Evolutionary conservation across 306 rosid genomes (phyloP).

Genomic region (Cicer pinnatifidum): DNA sequence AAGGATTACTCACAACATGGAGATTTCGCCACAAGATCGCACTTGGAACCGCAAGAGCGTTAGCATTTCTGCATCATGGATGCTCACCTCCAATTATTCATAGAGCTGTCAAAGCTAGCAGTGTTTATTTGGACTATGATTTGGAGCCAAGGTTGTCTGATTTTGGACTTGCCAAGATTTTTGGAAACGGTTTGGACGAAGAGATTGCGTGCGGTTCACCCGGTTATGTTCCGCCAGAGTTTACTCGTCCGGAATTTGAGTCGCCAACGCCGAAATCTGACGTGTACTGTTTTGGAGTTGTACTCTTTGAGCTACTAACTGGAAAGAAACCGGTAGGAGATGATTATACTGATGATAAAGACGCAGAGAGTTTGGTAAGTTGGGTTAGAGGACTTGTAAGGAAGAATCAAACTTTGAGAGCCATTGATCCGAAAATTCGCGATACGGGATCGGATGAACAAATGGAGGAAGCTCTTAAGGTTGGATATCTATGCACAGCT

Average conservation of each 20-base stretch:
- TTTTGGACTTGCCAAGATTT: conserved; percentile 88
- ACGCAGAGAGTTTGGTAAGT: conserved; percentile 71
- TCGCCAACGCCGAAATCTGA: conserved; percentile 84
- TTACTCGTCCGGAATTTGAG: conserved; percentile 62
- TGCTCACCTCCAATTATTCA: conserved; percentile 97
- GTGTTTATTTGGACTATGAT: conserved; percentile 85
- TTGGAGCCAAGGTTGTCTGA: conserved; percentile 94
- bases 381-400: conserved; percentile 90
- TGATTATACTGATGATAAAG: conserved; percentile 79
- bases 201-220: conserved; percentile 79
- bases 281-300: conserved; percentile 92
- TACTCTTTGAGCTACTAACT: conserved; percentile 81
- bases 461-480: conserved; percentile 93
- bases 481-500: conserved; percentile 95
- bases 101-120: conserved; percentile 90
- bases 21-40: conserved; percentile 90
- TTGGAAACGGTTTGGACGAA: conserved; percentile 80
- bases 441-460: conserved; percentile 65
- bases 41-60: conserved; percentile 89
- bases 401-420: conserved; percentile 65
- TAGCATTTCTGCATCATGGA: conserved; percentile 97
- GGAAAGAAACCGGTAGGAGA: conserved; percentile 90
- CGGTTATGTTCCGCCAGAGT: conserved; percentile 90
- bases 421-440: conserved; percentile 80
- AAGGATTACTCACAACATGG: conserved; percentile 84